These are phyloP conservation scores for Streptanthus diversifolius DNA, from an alignment of 345 rosid species.

Conservation along the genomic window DNA sequence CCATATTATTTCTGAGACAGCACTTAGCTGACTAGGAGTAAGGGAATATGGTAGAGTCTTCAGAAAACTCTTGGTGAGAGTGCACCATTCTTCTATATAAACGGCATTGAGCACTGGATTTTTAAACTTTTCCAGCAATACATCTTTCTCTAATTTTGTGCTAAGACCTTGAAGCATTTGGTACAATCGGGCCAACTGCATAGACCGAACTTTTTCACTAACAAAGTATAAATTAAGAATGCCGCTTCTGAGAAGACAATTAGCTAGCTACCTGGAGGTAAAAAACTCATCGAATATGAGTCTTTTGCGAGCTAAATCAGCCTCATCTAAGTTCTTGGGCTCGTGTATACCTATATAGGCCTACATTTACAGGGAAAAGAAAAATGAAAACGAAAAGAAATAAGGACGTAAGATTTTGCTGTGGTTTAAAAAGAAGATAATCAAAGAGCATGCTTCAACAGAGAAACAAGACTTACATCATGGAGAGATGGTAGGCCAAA, in stretches of 20 bases:
- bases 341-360: conserved; percentile 82
- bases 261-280: conserved; percentile 70
- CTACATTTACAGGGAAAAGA: conserved; percentile 41
- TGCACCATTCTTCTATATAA: conserved; percentile 70
- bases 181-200: conserved; percentile 86
- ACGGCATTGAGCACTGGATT: conserved; percentile 58
- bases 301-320: conserved; percentile 93
- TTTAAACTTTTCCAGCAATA: conserved; percentile 69
- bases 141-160: conserved; percentile 67
- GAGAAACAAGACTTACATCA: conserved; percentile 52
- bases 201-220: not conserved
- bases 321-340: conserved; percentile 74
- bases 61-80: conserved; percentile 64
- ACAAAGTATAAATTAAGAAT: conserved; percentile 17
- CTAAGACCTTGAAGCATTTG: conserved; percentile 94
- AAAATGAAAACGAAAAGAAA: not conserved
- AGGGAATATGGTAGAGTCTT: conserved; percentile 85
- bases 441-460: conserved; percentile 13
- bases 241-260: conserved; percentile 5
- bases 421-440: not conserved
- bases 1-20: conserved; percentile 89
- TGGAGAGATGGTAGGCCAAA: conserved; percentile 65
- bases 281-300: conserved; percentile 91
- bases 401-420: not conserved
- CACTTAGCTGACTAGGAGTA: conserved; percentile 83